Conservation (phyloP, 2,329 filamentous ascomycete genomes). For the Metarhizium brunneum region DNA sequence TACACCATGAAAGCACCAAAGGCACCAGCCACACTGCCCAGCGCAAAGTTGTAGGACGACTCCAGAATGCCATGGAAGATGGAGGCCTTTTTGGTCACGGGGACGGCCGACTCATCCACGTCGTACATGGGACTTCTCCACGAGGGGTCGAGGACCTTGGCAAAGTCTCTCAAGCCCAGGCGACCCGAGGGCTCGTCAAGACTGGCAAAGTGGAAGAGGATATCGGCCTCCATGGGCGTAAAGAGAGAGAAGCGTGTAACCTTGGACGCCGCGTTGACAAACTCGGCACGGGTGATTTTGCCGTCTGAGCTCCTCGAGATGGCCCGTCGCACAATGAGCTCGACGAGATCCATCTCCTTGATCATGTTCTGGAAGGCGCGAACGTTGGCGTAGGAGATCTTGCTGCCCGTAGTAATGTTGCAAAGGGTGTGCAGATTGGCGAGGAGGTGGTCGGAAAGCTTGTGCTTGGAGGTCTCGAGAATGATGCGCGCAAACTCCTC, state of each 20-base stretch:
- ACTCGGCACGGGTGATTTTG: slow-evolving; percentile 89
- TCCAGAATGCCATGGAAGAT: slow-evolving; percentile 52
- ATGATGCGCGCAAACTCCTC: slow-evolving; percentile 97
- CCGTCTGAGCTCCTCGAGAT: slow-evolving; percentile 75
- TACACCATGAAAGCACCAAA: slow-evolving; percentile 99
- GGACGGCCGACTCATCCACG: slow-evolving; percentile 33
- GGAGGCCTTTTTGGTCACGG: slow-evolving; percentile 15
- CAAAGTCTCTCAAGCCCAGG: slow-evolving; percentile 74
- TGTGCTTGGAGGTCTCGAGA: slow-evolving; percentile 83
- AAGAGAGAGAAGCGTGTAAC: slow-evolving; percentile 92
- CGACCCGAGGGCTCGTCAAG: slow-evolving; percentile 83
- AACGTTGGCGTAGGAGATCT: slow-evolving; percentile 96
- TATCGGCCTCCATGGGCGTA: slow-evolving; percentile 97
- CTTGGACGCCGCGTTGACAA: slow-evolving; percentile 85
- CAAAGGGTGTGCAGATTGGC: slow-evolving; percentile 86
- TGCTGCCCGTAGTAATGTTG: slow-evolving; percentile 85
- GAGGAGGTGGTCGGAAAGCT: slow-evolving; percentile 92
- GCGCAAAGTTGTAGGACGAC: slow-evolving; percentile 80
- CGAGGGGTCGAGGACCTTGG: slow-evolving; percentile 87
- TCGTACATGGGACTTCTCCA: slow-evolving; percentile 62
- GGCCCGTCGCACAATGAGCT: slow-evolving; percentile 84
- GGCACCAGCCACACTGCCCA: slow-evolving; percentile 85
- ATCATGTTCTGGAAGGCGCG: slow-evolving; percentile 98
- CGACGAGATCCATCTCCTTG: slow-evolving; percentile 93
- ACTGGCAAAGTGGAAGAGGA: slow-evolving; percentile 96